Evolutionary conservation across 1,284 basidiomycete species (phyloP), one percentile per base, ranked within the genome.

Genomic region (Fomitopsis palustris): DNA sequence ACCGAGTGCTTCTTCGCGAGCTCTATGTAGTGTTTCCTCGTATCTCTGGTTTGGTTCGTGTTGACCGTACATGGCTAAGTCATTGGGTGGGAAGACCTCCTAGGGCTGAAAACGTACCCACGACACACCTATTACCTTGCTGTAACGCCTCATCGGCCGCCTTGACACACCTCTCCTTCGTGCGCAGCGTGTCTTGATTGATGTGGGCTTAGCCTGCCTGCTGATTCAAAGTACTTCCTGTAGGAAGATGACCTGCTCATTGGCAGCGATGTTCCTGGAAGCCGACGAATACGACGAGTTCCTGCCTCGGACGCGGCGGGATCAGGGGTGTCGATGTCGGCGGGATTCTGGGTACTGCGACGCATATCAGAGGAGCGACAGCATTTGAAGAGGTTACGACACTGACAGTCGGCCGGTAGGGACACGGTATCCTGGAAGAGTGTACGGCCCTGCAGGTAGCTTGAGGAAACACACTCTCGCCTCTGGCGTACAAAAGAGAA

Each of bases 161-260:
- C 63, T 81, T 84, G 35, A 95, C 62, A 66, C 95, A 97, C 69
- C 87, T 93, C 5, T 85, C 78, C 47, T 90, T 80, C 12, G 85
- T 86, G 57, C 82, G 83, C 1, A 98, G 76, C 1, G 78, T 87
- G 71, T 96, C 94, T 74, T 96, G 94, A 70, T 96, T 96, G 61
- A 97, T 79, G 65, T 95, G 92, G 4, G 80, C 75, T 70, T 98
- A 96, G 14, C 80, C 84, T 4, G 73, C 75, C n/a, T n/a, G n/a
- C n/a, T 0, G 84, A 78, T n/a, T 77, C 72, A 69, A 98, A 96
- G 68, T 93, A 76, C 38, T 73, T 79, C 12, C 77, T 75, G 73
- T 82, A 98, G 71, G 96, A 92, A 0, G 86, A 83, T 0, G 93
- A 89, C 74, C 98, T 98, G 47, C 96, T 96, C 1, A n/a, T n/a